phyloP scores from a whole-genome alignment of 805 yeast genomes.

The Cyberlindnera japonica region DNA sequence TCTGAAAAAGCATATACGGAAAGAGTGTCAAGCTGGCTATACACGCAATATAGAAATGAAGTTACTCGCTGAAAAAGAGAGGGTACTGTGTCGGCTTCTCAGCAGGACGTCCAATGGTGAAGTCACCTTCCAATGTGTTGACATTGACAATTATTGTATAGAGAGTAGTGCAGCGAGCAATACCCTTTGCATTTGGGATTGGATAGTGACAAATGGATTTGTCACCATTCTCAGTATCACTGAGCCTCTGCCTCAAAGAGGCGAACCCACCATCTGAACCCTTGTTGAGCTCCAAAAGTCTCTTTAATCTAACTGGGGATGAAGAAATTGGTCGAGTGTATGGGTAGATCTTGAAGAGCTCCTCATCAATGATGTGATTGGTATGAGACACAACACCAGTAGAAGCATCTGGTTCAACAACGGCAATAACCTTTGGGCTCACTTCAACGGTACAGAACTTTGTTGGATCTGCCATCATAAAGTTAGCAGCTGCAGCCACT shows the following conservation, averaged over 20 bases:
- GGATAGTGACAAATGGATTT: constrained; percentile 23
- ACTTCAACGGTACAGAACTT: constrained; percentile 22
- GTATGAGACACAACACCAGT: constrained; percentile 25
- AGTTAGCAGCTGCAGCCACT: constrained; percentile 24
- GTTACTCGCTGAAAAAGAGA: constrained; percentile 12
- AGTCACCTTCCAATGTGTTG: constrained; percentile 13
- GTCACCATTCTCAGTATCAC: constrained; percentile 20
- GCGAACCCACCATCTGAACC: constrained; percentile 16
- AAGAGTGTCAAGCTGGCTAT: no score
- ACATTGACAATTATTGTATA: constrained; percentile 21
- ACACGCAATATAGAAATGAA: no score
- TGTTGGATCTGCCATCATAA: constrained; percentile 25
- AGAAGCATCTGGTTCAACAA: constrained; percentile 12
- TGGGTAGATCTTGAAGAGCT: constrained; percentile 7
- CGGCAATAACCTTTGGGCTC: constrained; percentile 20
- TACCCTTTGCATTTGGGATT: constrained; percentile 15
- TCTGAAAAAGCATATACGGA: no score
- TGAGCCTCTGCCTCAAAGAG: constrained; percentile 20
- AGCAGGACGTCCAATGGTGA: constrained; percentile 18
- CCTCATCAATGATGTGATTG: constrained; percentile 22
- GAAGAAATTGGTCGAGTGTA: constrained; percentile 16
- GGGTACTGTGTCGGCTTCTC: constrained; percentile 15
- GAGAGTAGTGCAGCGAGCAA: constrained; percentile 18
- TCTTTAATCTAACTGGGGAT: constrained; percentile 18
- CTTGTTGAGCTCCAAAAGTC: constrained; percentile 16